Evolutionary conservation across 768 basidiomycete genomes (phyloP).

Genomic region (Tylopilus subfusipes): DNA sequence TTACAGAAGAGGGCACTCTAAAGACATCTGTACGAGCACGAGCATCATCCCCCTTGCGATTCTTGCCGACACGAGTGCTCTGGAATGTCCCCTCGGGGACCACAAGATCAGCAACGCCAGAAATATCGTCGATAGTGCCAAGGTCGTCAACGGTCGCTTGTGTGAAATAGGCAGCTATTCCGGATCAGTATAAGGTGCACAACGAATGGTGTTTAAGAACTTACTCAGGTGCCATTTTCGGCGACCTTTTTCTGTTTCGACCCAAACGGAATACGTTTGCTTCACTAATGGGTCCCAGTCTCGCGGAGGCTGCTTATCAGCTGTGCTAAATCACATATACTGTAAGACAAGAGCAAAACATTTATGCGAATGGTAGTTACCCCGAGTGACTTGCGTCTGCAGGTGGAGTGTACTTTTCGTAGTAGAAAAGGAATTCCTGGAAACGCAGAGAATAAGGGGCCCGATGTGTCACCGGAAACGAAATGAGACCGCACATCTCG

Average conservation of each 20-base stretch:
- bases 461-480: neutral
- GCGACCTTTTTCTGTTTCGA: conserved; percentile 57
- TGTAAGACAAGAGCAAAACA: conserved; percentile 7
- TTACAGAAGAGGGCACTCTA: conserved; percentile 29
- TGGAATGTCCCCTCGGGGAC: conserved; percentile 68
- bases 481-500: conserved; percentile 56
- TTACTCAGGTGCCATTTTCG: conserved; percentile 84
- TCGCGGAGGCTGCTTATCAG: conserved; percentile 51
- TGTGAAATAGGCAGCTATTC: conserved; percentile 77
- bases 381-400: conserved; percentile 42
- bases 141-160: conserved; percentile 70
- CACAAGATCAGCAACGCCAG: conserved; percentile 51
- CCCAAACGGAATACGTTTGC: conserved; percentile 82
- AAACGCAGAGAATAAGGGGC: conserved; percentile 13
- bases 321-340: conserved; percentile 24
- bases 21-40: conserved; percentile 32
- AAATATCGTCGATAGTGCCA: conserved; percentile 66
- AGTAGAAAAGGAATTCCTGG: conserved; percentile 84
- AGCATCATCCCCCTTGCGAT: conserved; percentile 41
- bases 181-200: conserved; percentile 20
- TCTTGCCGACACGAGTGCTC: conserved; percentile 60
- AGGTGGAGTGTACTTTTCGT: conserved; percentile 61
- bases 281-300: conserved; percentile 73
- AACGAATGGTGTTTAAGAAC: conserved; percentile 22
- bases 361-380: conserved; percentile 28